phyloP scores from a whole-genome alignment of 495 filamentous ascomycete genomes.

The Neurospora africana region DNA sequence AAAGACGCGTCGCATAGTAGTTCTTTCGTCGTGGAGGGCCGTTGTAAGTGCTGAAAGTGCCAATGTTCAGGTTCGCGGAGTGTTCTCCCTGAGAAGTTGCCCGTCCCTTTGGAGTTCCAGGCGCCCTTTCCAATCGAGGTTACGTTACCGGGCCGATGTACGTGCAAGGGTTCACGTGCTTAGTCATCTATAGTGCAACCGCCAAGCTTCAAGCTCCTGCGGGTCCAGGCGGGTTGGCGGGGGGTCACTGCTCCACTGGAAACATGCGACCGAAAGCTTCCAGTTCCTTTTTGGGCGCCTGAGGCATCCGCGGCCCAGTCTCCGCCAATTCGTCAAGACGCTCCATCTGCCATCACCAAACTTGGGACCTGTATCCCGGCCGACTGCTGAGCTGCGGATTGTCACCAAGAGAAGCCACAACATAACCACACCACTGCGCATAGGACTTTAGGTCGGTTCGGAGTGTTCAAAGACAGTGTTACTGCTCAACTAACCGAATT shows the following conservation, averaged over 20 bases:
- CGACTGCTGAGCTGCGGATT: conserved; percentile 7
- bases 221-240: not conserved
- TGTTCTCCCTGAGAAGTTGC: not conserved
- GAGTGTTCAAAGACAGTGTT: not conserved
- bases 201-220: not conserved
- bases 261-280: not conserved
- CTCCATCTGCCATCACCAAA: not conserved
- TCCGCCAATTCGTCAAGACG: conserved; percentile 12
- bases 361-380: not conserved
- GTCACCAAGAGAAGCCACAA: conserved; percentile 3
- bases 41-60: not conserved
- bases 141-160: not conserved
- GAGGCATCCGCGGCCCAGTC: conserved; percentile 2
- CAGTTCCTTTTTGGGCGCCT: conserved; percentile 4
- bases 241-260: not conserved
- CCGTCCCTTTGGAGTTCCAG: not conserved
- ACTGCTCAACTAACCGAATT: conserved; percentile 9
- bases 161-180: not conserved
- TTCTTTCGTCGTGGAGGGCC: not conserved
- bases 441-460: conserved; percentile 16
- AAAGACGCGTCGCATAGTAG: not conserved
- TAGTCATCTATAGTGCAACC: not conserved
- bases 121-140: not conserved
- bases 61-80: not conserved
- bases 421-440: conserved; percentile 2